Evolutionary conservation across 1,139 yeast genomes (phyloP).

Genomic region (Groenewaldozyma sp.): DNA sequence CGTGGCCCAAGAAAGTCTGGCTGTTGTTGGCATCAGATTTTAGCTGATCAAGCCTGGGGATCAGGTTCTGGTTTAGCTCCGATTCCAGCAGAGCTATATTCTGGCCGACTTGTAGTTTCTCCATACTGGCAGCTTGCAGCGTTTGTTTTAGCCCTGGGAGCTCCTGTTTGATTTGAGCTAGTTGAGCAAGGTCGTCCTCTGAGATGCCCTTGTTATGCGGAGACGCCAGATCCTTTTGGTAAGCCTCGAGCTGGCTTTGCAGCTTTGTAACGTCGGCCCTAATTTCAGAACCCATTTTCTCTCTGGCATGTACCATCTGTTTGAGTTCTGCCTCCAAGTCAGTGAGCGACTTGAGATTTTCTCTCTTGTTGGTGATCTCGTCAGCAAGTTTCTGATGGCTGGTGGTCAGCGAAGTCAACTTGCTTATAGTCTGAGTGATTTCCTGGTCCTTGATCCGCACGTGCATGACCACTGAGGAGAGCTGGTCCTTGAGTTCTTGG

Average conservation of each 20-base stretch:
- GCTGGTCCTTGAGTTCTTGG: conserved; percentile 32
- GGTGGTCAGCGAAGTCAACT: conserved; percentile 37
- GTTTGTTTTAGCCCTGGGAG: conserved; percentile 37
- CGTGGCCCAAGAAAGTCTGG: neutral
- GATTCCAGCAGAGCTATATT: conserved; percentile 44
- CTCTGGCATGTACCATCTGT: conserved; percentile 16
- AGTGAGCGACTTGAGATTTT: conserved; percentile 6
- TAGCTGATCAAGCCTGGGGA: conserved; percentile 35
- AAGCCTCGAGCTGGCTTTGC: conserved; percentile 29
- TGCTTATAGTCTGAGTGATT: conserved; percentile 39
- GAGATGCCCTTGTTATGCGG: conserved; percentile 49
- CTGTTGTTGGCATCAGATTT: conserved; percentile 5
- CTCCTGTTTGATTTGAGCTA: conserved; percentile 34
- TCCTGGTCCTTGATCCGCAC: conserved; percentile 36
- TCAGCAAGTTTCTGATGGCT: conserved; percentile 23
- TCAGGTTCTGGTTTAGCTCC: conserved; percentile 48
- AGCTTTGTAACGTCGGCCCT: conserved; percentile 26
- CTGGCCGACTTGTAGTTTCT: conserved; percentile 43
- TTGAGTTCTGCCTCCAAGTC: conserved; percentile 16
- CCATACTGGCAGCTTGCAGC: conserved; percentile 37
- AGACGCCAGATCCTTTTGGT: conserved; percentile 43
- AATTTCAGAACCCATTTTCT: conserved; percentile 23
- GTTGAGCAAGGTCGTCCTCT: conserved; percentile 35
- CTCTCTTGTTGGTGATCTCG: conserved; percentile 10
- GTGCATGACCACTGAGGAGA: conserved; percentile 31